A percentile compares a stretch with the other conserved stretches of the same genome.
These are phyloP conservation scores for Cystobasidium slooffiae DNA, from an alignment of 1,284 basidiomycete species.

Conservation along the genomic window DNA sequence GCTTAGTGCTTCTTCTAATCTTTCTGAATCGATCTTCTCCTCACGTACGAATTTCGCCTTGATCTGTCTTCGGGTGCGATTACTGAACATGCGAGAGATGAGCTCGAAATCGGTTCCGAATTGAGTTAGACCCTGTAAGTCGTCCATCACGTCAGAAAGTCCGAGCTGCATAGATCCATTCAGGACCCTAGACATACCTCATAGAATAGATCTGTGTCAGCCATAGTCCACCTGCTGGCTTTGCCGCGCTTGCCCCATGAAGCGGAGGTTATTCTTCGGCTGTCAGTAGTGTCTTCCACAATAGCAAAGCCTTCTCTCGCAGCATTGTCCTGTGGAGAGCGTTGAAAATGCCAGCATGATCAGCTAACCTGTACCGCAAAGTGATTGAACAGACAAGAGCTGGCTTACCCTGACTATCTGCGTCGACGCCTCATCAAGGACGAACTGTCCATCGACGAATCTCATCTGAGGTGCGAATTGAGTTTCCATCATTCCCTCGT, in stretches of 20 bases:
- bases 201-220: slow-evolving; percentile 84
- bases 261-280: slow-evolving; percentile 81
- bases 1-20: slow-evolving; percentile 52
- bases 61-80: slow-evolving; percentile 82
- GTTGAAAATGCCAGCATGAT: background rate
- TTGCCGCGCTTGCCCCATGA: slow-evolving; percentile 76
- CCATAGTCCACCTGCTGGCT: slow-evolving; percentile 78
- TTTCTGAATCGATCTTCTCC: slow-evolving; percentile 72
- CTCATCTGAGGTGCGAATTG: slow-evolving; percentile 78
- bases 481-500: slow-evolving; percentile 63
- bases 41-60: slow-evolving; percentile 89
- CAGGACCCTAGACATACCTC: slow-evolving; percentile 63
- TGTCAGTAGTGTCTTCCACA: slow-evolving; percentile 78
- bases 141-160: background rate
- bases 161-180: background rate
- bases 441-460: slow-evolving; percentile 76
- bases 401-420: slow-evolving; percentile 67
- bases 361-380: background rate
- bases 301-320: slow-evolving; percentile 64
- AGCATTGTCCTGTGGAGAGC: background rate
- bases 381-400: too few relatives aligned
- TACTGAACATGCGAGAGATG: slow-evolving; percentile 80
- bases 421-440: slow-evolving; percentile 77
- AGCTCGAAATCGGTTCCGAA: slow-evolving; percentile 92
- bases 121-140: slow-evolving; percentile 72